Evolutionary conservation across 2,329 filamentous ascomycete species (phyloP).

Genomic region (Alternaria hordeiaustralica): DNA sequence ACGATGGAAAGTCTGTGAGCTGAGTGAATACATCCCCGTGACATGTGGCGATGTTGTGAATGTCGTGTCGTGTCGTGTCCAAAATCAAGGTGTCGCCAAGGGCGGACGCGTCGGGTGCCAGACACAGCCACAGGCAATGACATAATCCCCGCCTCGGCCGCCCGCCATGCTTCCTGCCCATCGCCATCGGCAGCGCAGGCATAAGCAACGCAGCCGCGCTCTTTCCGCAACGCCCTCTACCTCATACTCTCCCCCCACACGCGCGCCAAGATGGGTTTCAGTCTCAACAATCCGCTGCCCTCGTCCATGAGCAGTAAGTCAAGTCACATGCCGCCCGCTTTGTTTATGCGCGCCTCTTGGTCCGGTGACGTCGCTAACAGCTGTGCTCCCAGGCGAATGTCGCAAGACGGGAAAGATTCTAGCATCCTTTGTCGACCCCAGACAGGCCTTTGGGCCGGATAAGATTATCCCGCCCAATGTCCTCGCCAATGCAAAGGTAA

Average conservation of each 20-base stretch:
- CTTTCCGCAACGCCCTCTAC: not conserved
- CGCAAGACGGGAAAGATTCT: slow-evolving; percentile 97
- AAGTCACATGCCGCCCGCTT: slow-evolving; percentile 34
- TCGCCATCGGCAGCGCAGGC: not conserved
- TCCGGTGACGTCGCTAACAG: slow-evolving; percentile 45
- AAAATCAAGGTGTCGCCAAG: not conserved
- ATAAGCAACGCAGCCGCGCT: slow-evolving; percentile 2
- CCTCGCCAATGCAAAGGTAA: slow-evolving; percentile 87
- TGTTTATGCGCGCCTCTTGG: not conserved
- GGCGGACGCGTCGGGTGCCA: slow-evolving; percentile 1
- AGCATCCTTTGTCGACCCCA: slow-evolving; percentile 90
- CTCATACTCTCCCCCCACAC: slow-evolving; percentile 5
- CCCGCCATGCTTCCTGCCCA: slow-evolving; percentile 4
- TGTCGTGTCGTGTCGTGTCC: not conserved
- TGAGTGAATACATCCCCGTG: too few species aligned
- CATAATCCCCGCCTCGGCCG: not conserved
- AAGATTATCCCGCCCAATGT: slow-evolving; percentile 94
- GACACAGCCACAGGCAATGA: slow-evolving; percentile 3
- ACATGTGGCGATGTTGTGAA: not conserved
- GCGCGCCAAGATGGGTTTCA: slow-evolving; percentile 49
- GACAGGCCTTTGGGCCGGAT: slow-evolving; percentile 91
- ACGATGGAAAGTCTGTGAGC: not conserved
- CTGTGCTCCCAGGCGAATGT: slow-evolving; percentile 77
- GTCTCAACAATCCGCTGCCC: slow-evolving; percentile 62
- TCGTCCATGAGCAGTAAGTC: slow-evolving; percentile 60